These are phyloP conservation scores for Wickerhamomyces queroliae DNA, from an alignment of 805 yeast genomes.

Conservation along the genomic window DNA sequence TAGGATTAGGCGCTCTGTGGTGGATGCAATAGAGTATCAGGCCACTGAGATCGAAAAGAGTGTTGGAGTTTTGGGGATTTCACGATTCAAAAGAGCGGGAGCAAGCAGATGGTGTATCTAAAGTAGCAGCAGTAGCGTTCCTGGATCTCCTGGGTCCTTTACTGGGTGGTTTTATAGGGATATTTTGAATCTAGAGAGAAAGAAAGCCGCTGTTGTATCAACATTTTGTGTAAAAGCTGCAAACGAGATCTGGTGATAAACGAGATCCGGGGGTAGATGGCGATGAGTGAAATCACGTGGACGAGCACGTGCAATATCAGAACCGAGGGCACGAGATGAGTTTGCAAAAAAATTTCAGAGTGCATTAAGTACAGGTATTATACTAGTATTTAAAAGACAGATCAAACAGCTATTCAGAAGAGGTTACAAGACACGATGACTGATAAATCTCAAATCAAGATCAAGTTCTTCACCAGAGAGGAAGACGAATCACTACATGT, in stretches of 20 bases:
- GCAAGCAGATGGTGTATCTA: neutral
- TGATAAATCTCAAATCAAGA: conserved; percentile 62
- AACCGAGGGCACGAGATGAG: conserved; percentile 7
- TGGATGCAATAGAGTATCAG: neutral
- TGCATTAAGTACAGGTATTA: neutral
- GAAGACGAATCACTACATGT: conserved; percentile 68
- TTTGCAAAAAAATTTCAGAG: conserved; percentile 1
- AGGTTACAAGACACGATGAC: conserved; percentile 8
- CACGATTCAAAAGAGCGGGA: neutral
- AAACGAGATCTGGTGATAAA: neutral
- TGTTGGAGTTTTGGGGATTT: neutral
- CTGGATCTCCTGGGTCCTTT: neutral
- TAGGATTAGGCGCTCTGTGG: neutral
- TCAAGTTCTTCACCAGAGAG: conserved; percentile 83
- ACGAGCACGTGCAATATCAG: too few relatives aligned
- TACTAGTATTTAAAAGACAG: too few relatives aligned
- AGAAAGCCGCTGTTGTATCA: neutral
- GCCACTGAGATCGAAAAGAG: too few relatives aligned
- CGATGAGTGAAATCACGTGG: neutral
- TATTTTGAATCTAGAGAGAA: too few relatives aligned
- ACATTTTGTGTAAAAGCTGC: neutral
- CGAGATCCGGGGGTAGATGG: neutral
- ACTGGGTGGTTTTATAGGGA: neutral
- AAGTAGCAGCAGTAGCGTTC: neutral
- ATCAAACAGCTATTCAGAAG: too few relatives aligned